Evolutionary conservation across 345 rosid species (phyloP).

Genomic region (Salix purpurea): DNA sequence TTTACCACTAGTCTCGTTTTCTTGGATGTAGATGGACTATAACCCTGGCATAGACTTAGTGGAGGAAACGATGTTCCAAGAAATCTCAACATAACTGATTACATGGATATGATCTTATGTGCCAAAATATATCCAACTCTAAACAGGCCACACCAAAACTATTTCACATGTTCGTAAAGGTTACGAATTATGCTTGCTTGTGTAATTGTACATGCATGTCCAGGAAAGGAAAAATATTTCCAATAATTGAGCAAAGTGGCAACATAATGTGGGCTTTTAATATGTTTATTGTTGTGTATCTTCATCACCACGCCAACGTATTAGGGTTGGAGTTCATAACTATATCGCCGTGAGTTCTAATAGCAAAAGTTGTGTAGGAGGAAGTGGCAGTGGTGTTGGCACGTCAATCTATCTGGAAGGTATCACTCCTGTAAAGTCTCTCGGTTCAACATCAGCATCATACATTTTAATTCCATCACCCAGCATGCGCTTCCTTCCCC

Average conservation of each 20-base stretch:
- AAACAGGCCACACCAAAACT: background rate
- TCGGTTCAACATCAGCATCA: slow-evolving; percentile 76
- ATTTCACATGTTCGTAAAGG: background rate
- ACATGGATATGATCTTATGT: background rate
- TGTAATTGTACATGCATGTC: background rate
- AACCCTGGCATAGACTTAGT: background rate
- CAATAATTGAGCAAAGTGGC: background rate
- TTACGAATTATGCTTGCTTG: background rate
- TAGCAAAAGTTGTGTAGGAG: slow-evolving; percentile 40
- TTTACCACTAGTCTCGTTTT: background rate
- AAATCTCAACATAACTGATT: background rate
- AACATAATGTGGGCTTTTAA: background rate
- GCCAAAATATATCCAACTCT: background rate
- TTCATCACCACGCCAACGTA: background rate
- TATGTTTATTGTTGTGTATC: background rate
- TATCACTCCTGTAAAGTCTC: slow-evolving; percentile 86
- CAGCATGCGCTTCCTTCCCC: slow-evolving; percentile 91
- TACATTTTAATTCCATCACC: slow-evolving; percentile 92
- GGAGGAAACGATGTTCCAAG: background rate
- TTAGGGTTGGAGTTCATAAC: background rate
- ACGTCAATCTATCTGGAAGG: slow-evolving; percentile 72
- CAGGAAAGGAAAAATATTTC: background rate
- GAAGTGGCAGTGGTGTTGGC: slow-evolving; percentile 43
- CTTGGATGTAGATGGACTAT: background rate
- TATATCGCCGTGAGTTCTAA: background rate